Evolutionary conservation across 805 yeast species (phyloP), one percentile per base, ranked within the genome.

Genomic region (Saccharomycopsis babjevae): DNA sequence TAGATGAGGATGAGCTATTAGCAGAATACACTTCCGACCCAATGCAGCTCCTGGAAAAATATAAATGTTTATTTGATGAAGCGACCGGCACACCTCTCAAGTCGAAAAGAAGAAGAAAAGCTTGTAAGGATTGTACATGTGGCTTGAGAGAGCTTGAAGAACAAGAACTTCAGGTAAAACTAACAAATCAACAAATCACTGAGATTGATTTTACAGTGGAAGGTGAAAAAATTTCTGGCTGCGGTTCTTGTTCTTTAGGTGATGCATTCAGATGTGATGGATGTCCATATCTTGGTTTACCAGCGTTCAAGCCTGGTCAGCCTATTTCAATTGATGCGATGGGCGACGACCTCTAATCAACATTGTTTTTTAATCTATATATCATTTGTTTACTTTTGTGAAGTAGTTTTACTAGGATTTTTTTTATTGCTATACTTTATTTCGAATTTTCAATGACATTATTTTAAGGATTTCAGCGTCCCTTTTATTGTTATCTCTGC

Each of bases 191-290:
- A 38, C 72, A 73, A 1, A 68, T 72, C 42, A 61, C 66, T 30
- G 70, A 69, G 59, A 65, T 72, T 16, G 60, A 65, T 40, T 55
- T 62, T n/a, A 64, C 66, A 11, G 59, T 62, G 30, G 67, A 65
- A 43, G 65, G 64, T 39, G 65, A 66, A 55, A 65, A 64, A 69
- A 87, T 96, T 13, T 97, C 97, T 39, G 97, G 97, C 2, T 94
- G 99, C 76, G 97, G 97, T 30, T 89, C 96, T 11, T 94, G 99
- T 75, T 85, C 98, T 0, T 79, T 94, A 57, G 99, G 99, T 54
- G 99, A 94, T 73, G 99, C 99, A 0, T 94, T 94, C 76, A 79
- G 99, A 70, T 94, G 99, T 73, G 96, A 92, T 67, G 97, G 98
- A 1, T 94, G 99, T 75, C 99, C 99, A 46, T 94, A 86, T 74